These are phyloP conservation scores for Veloporphyrellus conicus DNA, from an alignment of 1,284 basidiomycete species.

Conservation along the genomic window DNA sequence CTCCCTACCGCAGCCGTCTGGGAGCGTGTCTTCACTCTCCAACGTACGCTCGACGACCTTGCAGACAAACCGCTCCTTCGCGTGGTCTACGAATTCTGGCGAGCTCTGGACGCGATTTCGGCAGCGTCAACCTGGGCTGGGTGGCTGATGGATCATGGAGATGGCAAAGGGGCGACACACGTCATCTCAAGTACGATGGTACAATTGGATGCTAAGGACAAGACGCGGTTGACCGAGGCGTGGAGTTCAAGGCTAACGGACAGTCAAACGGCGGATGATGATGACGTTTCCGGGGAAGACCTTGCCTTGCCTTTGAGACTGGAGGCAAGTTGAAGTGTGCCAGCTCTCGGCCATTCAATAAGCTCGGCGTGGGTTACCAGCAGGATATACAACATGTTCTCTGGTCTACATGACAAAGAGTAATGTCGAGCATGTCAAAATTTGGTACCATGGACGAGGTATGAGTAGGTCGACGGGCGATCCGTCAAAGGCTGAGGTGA, in stretches of 20 bases:
- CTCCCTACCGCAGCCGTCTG: conserved; percentile 44
- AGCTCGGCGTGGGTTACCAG: too few species aligned
- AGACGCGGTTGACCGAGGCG: conserved; percentile 26
- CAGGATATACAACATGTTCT: background rate
- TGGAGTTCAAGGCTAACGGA: conserved; percentile 30
- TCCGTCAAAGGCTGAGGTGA: conserved; percentile 4
- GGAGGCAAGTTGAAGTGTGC: conserved; percentile 11
- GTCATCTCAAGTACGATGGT: conserved; percentile 32
- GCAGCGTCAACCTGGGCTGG: conserved; percentile 45
- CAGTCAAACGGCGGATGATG: conserved; percentile 24
- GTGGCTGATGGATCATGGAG: conserved; percentile 42
- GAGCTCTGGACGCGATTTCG: conserved; percentile 33
- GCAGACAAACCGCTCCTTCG: conserved; percentile 34
- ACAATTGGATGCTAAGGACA: conserved; percentile 21
- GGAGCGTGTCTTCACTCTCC: conserved; percentile 39
- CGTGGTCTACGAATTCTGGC: conserved; percentile 44
- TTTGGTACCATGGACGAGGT: background rate
- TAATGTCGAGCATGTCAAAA: background rate
- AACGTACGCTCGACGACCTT: conserved; percentile 23
- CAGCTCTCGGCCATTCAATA: background rate
- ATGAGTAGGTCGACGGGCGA: background rate
- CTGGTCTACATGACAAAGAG: background rate
- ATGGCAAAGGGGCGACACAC: conserved; percentile 36
- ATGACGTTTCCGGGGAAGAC: conserved; percentile 16
- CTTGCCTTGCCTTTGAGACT: conserved; percentile 16